Percentiles rank a stretch among this genome's conserved stretches.
phyloP scores from a whole-genome alignment of 2,329 filamentous ascomycete genomes.

The Colletotrichum sp. region DNA sequence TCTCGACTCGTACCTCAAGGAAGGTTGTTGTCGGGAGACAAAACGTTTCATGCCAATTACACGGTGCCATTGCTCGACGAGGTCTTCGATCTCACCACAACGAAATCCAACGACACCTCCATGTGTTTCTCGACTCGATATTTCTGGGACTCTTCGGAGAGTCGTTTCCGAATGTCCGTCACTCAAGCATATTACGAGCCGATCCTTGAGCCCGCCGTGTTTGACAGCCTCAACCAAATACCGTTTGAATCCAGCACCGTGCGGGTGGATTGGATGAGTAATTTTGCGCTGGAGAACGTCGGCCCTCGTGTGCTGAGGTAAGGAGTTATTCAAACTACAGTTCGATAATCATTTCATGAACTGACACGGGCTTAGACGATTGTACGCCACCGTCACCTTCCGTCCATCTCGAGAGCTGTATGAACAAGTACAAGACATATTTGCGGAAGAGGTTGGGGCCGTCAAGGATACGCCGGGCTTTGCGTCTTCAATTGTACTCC shows the following conservation, averaged over 20 bases:
- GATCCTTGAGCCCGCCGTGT: not conserved
- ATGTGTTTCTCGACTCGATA: not conserved
- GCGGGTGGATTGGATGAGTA: not conserved
- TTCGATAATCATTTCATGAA: not conserved
- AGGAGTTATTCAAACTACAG: no score
- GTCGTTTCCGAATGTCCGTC: fast-evolving
- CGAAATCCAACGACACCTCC: not conserved
- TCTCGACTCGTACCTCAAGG: not conserved
- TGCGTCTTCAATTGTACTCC: not conserved
- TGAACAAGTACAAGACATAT: not conserved
- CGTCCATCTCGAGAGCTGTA: not conserved
- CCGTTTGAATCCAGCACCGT: not conserved
- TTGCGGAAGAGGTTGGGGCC: not conserved
- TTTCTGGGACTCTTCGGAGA: not conserved
- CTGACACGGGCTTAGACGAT: not conserved
- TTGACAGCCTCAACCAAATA: not conserved
- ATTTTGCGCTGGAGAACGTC: not conserved
- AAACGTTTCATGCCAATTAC: not conserved
- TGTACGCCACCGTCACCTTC: not conserved
- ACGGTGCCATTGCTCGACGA: fast-evolving
- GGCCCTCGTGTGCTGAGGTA: not conserved
- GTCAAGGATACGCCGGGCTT: not conserved
- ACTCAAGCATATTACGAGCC: not conserved
- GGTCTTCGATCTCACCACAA: not conserved
- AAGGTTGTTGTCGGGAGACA: not conserved